Percentiles rank a stretch among this genome's conserved stretches.
Conservation (phyloP, 179 eudicot species). For the Camellia oleifera region DNA sequence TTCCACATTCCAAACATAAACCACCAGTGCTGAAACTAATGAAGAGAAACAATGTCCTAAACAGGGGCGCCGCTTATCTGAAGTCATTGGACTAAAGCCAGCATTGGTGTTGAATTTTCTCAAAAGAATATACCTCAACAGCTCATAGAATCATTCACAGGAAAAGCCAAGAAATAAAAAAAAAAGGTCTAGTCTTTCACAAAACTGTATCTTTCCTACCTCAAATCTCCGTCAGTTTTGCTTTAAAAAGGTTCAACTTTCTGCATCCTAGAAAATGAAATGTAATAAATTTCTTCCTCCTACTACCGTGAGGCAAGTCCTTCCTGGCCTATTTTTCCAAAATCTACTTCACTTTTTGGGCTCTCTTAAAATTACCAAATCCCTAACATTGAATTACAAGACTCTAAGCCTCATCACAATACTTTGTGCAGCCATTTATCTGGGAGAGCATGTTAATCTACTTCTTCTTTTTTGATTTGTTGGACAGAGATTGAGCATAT, state of each 20-base stretch:
- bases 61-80: no score
- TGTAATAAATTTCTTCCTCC: neutral
- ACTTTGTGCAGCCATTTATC: slow-evolving; percentile 10
- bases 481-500: slow-evolving; percentile 56
- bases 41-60: no score
- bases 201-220: neutral
- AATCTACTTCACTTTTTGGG: slow-evolving; percentile 7
- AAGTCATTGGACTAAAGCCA: no score
- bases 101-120: no score
- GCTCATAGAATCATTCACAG: no score
- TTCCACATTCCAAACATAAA: no score
- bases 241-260: slow-evolving; percentile 3
- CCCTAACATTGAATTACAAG: slow-evolving; percentile 34
- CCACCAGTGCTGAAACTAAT: no score
- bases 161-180: no score
- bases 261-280: neutral
- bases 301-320: neutral
- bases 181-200: no score
- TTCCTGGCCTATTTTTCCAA: slow-evolving; percentile 8
- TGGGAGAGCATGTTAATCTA: slow-evolving; percentile 24
- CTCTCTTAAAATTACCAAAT: neutral
- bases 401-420: slow-evolving; percentile 24
- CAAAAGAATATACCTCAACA: no score
- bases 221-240: neutral
- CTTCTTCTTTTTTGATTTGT: slow-evolving; percentile 72